These are phyloP conservation scores for Wickerhamomyces queroliae DNA, from an alignment of 805 yeast genomes.

Conservation along the genomic window DNA sequence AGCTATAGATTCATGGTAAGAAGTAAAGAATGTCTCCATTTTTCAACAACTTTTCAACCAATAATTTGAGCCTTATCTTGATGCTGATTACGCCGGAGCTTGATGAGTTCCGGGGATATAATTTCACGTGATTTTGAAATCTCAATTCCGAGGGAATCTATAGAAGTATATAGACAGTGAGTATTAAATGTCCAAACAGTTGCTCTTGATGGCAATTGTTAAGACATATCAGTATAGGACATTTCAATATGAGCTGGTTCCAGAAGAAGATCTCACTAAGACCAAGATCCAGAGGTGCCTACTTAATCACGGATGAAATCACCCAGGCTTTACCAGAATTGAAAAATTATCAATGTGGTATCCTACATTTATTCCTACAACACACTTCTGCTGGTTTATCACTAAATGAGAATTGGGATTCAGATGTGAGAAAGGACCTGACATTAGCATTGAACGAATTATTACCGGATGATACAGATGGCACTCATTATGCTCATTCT, in stretches of 20 bases:
- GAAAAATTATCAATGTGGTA: conserved; percentile 53
- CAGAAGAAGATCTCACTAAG: conserved; percentile 49
- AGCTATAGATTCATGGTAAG: too few relatives aligned
- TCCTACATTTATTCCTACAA: conserved; percentile 60
- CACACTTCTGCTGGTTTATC: conserved; percentile 80
- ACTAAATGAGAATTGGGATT: conserved; percentile 74
- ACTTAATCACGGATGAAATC: conserved; percentile 68
- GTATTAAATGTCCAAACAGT: too few relatives aligned
- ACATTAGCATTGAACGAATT: conserved; percentile 53
- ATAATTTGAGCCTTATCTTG: too few relatives aligned
- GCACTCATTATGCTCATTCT: conserved; percentile 18
- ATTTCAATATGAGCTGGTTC: conserved; percentile 48
- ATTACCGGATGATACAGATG: conserved; percentile 53
- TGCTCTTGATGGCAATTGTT: too few relatives aligned
- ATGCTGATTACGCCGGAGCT: too few relatives aligned
- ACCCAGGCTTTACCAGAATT: conserved; percentile 51
- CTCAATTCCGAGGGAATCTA: too few relatives aligned
- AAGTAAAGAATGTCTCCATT: too few relatives aligned
- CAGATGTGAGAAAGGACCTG: conserved; percentile 72
- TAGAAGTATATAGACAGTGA: too few relatives aligned
- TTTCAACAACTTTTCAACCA: too few relatives aligned
- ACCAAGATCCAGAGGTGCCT: conserved; percentile 61
- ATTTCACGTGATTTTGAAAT: too few relatives aligned
- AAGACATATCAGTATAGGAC: too few relatives aligned
- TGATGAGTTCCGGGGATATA: too few relatives aligned